Evolutionary conservation across 1,284 basidiomycete genomes (phyloP).

Genomic region (Cryptococcus amylolentus): DNA sequence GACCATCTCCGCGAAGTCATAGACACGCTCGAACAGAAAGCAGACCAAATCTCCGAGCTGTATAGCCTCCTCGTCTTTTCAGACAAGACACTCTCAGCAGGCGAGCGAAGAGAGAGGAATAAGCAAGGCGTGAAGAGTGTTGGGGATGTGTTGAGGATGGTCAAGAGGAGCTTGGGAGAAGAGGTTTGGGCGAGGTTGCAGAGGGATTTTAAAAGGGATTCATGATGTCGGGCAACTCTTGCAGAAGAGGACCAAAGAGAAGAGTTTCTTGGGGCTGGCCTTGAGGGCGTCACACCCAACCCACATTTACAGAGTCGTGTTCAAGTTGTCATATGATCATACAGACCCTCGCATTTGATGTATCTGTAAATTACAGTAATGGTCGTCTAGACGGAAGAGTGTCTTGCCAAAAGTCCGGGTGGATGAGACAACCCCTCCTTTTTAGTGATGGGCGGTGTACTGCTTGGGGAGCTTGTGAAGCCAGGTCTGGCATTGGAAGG

Average conservation of each 20-base stretch:
- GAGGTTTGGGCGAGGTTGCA: conserved; percentile 35
- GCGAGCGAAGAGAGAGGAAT: neutral
- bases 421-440: too few relatives aligned
- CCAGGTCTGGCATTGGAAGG: too few relatives aligned
- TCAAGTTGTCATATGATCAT: neutral
- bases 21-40: conserved; percentile 81
- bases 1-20: conserved; percentile 83
- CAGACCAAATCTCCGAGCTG: conserved; percentile 79
- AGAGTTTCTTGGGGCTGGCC: neutral
- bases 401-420: too few relatives aligned
- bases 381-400: too few relatives aligned
- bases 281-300: too few relatives aligned
- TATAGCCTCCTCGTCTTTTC: conserved; percentile 72
- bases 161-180: conserved; percentile 34
- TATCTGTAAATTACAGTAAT: neutral
- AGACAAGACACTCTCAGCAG: conserved; percentile 50
- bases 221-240: neutral
- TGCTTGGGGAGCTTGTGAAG: too few relatives aligned
- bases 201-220: conserved; percentile 20
- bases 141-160: conserved; percentile 36
- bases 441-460: too few relatives aligned
- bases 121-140: conserved; percentile 21
- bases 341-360: neutral
- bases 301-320: neutral
- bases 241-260: neutral